A percentile compares a stretch with the other conserved stretches of the same genome.
Evolutionary conservation across 768 basidiomycete genomes (phyloP).

Genomic region (Leucosporidium yakuticum): DNA sequence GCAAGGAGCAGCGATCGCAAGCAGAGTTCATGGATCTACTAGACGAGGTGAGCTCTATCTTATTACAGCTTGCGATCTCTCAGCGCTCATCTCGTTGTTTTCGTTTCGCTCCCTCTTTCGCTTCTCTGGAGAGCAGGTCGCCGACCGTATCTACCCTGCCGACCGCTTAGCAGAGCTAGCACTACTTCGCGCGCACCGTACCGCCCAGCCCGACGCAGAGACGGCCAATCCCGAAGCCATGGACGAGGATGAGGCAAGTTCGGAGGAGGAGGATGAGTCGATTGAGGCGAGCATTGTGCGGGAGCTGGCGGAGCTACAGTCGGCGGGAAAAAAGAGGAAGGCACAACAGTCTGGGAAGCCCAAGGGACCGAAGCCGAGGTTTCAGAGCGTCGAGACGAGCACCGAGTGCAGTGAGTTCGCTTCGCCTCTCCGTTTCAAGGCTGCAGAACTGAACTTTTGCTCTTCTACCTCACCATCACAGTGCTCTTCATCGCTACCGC

Average conservation of each 20-base stretch:
- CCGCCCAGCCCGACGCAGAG: neutral
- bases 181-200: neutral
- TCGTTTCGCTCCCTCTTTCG: neutral
- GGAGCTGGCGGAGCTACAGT: conserved; percentile 23
- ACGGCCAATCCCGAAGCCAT: neutral
- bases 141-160: conserved; percentile 28
- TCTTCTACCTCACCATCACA: neutral
- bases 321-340: conserved; percentile 5
- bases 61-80: neutral
- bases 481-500: conserved; percentile 31
- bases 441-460: neutral
- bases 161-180: conserved; percentile 13
- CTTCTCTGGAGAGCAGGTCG: conserved; percentile 9
- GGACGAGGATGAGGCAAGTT: conserved; percentile 2
- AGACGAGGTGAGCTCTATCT: conserved; percentile 20
- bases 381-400: conserved; percentile 29
- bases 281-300: conserved; percentile 23
- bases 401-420: conserved; percentile 29
- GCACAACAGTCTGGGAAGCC: conserved; percentile 2
- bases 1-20: conserved; percentile 23
- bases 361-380: conserved; percentile 24
- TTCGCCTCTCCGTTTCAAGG: neutral
- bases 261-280: conserved; percentile 27
- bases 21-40: conserved; percentile 27
- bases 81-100: neutral